A percentile compares a stretch with the other conserved stretches of the same genome.
Conservation (phyloP, 2,329 filamentous ascomycete genomes). For the Apiospora phragmitis region DNA sequence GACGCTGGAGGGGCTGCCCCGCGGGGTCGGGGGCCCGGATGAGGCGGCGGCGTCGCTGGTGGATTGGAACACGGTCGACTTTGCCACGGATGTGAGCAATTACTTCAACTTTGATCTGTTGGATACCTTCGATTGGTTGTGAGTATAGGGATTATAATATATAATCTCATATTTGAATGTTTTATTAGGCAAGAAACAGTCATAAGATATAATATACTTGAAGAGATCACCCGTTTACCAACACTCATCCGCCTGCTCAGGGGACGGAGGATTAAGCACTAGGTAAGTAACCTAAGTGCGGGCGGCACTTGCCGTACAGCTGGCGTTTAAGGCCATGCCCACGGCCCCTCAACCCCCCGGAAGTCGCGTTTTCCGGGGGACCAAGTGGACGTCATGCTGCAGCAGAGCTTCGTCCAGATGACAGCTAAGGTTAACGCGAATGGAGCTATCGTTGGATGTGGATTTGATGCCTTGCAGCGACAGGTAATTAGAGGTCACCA, state of each 20-base stretch:
- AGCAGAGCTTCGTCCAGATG: background rate
- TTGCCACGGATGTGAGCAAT: slow-evolving; percentile 20
- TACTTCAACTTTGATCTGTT: slow-evolving; percentile 43
- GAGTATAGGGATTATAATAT: background rate
- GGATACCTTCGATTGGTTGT: slow-evolving; percentile 43
- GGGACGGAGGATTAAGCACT: background rate
- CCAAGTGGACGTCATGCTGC: slow-evolving; percentile 4
- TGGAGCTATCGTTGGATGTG: background rate
- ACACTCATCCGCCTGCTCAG: no score
- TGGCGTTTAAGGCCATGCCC: background rate
- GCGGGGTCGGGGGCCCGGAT: background rate
- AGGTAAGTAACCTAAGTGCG: background rate
- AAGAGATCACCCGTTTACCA: no score
- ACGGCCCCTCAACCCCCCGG: background rate
- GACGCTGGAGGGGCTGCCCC: slow-evolving; percentile 36
- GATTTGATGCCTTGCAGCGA: background rate
- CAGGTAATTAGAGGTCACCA: background rate
- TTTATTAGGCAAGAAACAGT: background rate
- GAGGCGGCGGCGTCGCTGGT: slow-evolving; percentile 19
- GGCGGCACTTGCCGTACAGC: background rate
- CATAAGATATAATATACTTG: no score
- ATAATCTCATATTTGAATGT: background rate
- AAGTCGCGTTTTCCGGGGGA: background rate
- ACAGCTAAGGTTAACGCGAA: background rate
- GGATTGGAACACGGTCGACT: slow-evolving; percentile 29